Evolutionary conservation across 805 yeast species (phyloP).

Genomic region (Candida bentonensis): DNA sequence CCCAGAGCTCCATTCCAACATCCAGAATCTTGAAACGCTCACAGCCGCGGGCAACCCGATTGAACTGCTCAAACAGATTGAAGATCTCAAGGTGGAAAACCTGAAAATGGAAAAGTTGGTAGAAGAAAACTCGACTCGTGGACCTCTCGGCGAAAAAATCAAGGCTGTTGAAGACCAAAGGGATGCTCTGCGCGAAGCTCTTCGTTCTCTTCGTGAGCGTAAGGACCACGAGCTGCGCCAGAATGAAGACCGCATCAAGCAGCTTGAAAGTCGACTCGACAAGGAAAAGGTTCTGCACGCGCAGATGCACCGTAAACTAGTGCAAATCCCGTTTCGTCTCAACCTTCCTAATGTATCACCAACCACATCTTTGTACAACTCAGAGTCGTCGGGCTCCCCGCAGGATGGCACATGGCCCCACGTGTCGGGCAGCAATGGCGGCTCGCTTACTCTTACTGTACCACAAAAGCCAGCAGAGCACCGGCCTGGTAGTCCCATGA

Average conservation of each 20-base stretch:
- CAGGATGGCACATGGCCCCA: background rate
- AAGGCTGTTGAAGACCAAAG: conserved; percentile 23
- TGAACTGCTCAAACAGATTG: conserved; percentile 18
- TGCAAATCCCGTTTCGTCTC: conserved; percentile 9
- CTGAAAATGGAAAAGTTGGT: conserved; percentile 16
- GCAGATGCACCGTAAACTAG: conserved; percentile 15
- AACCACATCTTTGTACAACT: background rate
- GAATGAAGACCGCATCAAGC: conserved; percentile 16
- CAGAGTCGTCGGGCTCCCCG: conserved; percentile 3
- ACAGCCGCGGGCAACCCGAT: conserved; percentile 16
- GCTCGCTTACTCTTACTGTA: background rate
- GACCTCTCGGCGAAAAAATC: conserved; percentile 23
- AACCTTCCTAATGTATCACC: background rate
- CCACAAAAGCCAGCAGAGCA: background rate
- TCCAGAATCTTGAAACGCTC: conserved; percentile 13
- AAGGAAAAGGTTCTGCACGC: conserved; percentile 11
- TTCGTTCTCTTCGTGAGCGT: conserved; percentile 26
- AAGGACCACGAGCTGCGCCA: conserved; percentile 23
- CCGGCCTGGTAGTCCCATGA: background rate
- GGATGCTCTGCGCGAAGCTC: conserved; percentile 25
- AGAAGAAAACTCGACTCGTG: conserved; percentile 18
- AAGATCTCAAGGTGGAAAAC: conserved; percentile 21
- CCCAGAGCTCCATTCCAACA: conserved; percentile 14
- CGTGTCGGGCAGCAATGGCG: conserved; percentile 1
- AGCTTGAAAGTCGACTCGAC: conserved; percentile 16